A percentile compares a stretch with the other conserved stretches of the same genome.
Evolutionary conservation across 331 rosid species (phyloP).

Genomic region (Phaseolus coccineus): DNA sequence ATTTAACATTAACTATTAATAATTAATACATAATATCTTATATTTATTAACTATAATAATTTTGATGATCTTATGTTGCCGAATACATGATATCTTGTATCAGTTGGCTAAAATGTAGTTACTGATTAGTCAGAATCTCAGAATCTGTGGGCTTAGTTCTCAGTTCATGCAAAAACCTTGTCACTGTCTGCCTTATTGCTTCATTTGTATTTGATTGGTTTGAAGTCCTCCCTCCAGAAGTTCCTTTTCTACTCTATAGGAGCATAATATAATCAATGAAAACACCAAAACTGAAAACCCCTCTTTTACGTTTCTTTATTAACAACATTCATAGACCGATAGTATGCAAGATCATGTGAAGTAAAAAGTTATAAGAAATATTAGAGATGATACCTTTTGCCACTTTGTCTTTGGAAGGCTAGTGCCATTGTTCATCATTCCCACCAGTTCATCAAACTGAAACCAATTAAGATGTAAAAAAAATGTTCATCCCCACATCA

Average conservation of each 20-base stretch:
- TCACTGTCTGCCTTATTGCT: conserved; percentile 42
- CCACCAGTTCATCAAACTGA: conserved; percentile 49
- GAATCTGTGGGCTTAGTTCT: conserved; percentile 43
- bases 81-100: not conserved
- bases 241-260: not conserved
- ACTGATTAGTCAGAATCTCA: conserved; percentile 30
- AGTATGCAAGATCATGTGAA: too few species aligned
- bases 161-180: conserved; percentile 48
- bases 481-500: not conserved
- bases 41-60: too few species aligned
- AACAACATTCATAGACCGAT: too few species aligned
- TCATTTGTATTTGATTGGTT: conserved; percentile 34
- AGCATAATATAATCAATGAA: not conserved
- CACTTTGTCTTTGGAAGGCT: conserved; percentile 31
- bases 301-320: too few species aligned
- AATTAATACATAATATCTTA: too few species aligned
- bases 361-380: not conserved
- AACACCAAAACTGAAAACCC: too few species aligned
- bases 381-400: conserved; percentile 31
- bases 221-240: conserved; percentile 27
- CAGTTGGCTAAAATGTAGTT: not conserved
- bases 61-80: too few species aligned
- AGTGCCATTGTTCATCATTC: conserved; percentile 1
- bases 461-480: not conserved
- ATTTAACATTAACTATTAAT: too few species aligned